Conservation (phyloP, 768 basidiomycete genomes). For the Tricholoma terreum region DNA sequence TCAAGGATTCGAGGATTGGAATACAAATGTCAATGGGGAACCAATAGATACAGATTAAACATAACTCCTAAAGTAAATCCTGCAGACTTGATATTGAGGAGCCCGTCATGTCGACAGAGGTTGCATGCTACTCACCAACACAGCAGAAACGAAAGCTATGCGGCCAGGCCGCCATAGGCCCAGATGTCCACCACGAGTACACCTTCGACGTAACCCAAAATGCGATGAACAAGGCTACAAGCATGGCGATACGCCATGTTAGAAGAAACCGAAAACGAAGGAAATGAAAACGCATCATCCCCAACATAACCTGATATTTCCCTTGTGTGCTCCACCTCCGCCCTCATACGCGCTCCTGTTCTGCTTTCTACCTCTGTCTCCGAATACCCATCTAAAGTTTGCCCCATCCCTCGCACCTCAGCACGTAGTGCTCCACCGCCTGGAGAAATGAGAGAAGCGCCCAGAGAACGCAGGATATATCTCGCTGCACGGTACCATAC, state of each 20-base stretch:
- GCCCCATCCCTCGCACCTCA: slow-evolving; percentile 51
- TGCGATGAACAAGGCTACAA: slow-evolving; percentile 50
- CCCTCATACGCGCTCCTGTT: slow-evolving; percentile 35
- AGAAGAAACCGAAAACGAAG: slow-evolving; percentile 33
- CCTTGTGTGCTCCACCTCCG: too few relatives aligned
- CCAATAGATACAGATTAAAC: background rate
- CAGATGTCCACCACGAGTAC: slow-evolving; percentile 42
- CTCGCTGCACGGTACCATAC: slow-evolving; percentile 81
- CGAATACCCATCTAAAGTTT: slow-evolving; percentile 32
- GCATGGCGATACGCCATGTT: slow-evolving; percentile 64
- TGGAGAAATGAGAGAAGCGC: slow-evolving; percentile 64
- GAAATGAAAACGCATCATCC: too few relatives aligned
- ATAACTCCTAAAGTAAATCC: background rate
- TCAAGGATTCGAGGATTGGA: background rate
- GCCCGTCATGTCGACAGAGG: background rate
- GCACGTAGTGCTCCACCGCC: slow-evolving; percentile 64
- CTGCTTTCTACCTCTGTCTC: slow-evolving; percentile 30
- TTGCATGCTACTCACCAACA: background rate
- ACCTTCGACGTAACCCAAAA: slow-evolving; percentile 58
- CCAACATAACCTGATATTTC: slow-evolving; percentile 51
- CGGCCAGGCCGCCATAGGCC: background rate
- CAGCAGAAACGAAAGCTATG: background rate
- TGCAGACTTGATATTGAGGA: background rate
- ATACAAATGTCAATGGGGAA: background rate
- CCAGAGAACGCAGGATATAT: slow-evolving; percentile 82